Percentiles rank a stretch among this genome's conserved stretches.
Evolutionary conservation across 306 rosid genomes (phyloP).

Genomic region (Malus asiatica): DNA sequence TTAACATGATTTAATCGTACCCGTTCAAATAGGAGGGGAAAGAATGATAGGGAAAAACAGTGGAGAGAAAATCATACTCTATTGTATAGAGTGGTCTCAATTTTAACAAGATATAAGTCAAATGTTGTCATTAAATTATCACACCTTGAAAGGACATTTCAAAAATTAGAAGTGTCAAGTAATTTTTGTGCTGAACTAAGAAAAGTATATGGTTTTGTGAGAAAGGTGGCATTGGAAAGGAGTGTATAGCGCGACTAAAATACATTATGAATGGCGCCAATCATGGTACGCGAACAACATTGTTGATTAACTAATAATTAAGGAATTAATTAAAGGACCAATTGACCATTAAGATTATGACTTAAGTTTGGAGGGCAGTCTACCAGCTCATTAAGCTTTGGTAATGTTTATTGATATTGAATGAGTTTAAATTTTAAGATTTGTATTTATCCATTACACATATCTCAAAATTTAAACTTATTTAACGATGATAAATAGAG

Average conservation of each 20-base stretch:
- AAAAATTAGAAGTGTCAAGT: no score
- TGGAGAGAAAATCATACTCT: no score
- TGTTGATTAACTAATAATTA: not conserved
- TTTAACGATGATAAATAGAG: no score
- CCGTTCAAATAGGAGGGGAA: accelerated
- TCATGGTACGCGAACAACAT: not conserved
- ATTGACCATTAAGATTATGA: not conserved
- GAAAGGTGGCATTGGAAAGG: not conserved
- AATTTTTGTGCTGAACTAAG: no score
- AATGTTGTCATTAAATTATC: not conserved
- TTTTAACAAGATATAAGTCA: not conserved
- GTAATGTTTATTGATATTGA: no score
- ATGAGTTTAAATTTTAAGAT: no score
- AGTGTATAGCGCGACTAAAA: not conserved
- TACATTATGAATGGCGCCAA: not conserved
- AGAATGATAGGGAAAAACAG: no score
- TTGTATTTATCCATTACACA: no score
- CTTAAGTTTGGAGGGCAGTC: not conserved
- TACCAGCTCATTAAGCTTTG: not conserved
- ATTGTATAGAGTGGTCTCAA: no score
- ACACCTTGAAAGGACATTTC: not conserved
- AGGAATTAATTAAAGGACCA: not conserved
- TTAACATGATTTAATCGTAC: no score
- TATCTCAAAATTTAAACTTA: no score
- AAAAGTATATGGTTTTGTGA: no score